Percentiles rank a stretch among this genome's conserved stretches.
phyloP scores from a whole-genome alignment of 148 eudicot genomes.

The Camellia lanceoleosa region DNA sequence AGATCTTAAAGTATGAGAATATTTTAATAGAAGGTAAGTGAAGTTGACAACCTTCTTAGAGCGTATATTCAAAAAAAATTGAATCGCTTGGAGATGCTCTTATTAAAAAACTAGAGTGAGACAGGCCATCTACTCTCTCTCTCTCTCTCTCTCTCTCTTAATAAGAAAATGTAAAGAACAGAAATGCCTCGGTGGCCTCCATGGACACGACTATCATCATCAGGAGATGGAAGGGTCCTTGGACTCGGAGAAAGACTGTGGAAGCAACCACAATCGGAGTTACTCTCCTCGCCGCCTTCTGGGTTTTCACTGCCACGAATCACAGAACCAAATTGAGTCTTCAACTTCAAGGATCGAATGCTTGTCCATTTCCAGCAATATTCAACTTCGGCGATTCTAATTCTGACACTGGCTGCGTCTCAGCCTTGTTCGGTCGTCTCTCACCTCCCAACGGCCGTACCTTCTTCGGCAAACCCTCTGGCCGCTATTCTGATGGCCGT shows the following conservation, averaged over 20 bases:
- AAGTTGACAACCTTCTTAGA: too few species aligned
- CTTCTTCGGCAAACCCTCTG: conserved; percentile 33
- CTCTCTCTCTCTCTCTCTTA: too few species aligned
- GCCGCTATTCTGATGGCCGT: conserved; percentile 37
- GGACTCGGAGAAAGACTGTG: neutral
- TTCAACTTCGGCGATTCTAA: conserved; percentile 48
- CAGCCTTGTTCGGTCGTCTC: conserved; percentile 20
- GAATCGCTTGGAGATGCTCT: too few species aligned
- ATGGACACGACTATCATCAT: neutral
- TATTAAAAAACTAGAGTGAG: too few species aligned
- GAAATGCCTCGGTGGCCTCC: too few species aligned
- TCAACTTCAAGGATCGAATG: neutral
- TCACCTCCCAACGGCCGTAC: conserved; percentile 30
- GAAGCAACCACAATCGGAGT: conserved; percentile 5
- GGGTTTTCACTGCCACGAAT: neutral
- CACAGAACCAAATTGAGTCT: neutral
- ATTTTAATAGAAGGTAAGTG: too few species aligned
- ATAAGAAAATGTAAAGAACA: too few species aligned
- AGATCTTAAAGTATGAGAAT: too few species aligned
- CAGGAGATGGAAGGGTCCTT: conserved; percentile 1
- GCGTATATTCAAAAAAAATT: too few species aligned
- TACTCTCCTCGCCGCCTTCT: conserved; percentile 11
- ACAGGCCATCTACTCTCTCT: too few species aligned
- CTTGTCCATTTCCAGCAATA: conserved; percentile 36
- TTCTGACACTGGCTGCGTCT: conserved; percentile 35